These are phyloP conservation scores for Babesia bovis DNA, from an alignment of 169 alveolate genomes.

Conservation along the genomic window DNA sequence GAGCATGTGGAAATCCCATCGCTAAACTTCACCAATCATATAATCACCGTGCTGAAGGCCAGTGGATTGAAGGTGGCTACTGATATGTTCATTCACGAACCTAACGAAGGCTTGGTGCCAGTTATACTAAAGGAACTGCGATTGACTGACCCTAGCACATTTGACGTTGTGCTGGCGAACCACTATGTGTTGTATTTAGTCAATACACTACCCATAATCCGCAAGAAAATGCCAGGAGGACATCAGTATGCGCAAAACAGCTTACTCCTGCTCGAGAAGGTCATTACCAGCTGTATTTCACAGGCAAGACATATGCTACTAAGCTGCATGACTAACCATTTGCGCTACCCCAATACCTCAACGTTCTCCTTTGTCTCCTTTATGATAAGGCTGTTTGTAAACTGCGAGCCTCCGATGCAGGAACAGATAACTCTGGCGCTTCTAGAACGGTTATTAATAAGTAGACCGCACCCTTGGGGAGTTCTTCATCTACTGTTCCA, in stretches of 20 bases:
- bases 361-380: constrained; percentile 91
- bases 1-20: constrained; percentile 88
- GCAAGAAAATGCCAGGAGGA: constrained; percentile 40
- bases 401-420: constrained; percentile 84
- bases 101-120: constrained; percentile 33
- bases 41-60: constrained; percentile 41
- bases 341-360: constrained; percentile 93
- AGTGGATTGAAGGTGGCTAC: constrained; percentile 53
- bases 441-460: constrained; percentile 87
- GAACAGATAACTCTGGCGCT: constrained; percentile 89
- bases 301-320: constrained; percentile 86
- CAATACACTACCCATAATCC: constrained; percentile 65
- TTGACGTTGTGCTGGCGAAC: constrained; percentile 47
- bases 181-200: constrained; percentile 72
- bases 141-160: constrained; percentile 25
- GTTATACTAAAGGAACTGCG: constrained; percentile 51
- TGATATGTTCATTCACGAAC: constrained; percentile 56
- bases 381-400: constrained; percentile 72
- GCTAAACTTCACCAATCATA: constrained; percentile 75
- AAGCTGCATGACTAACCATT: constrained; percentile 92
- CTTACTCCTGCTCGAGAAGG: constrained; percentile 69
- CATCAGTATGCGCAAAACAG: constrained; percentile 68
- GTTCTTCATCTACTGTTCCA: constrained; percentile 68
- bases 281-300: constrained; percentile 80
- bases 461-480: constrained; percentile 98